Percentiles rank a stretch among this genome's conserved stretches.
phyloP scores from a whole-genome alignment of 208 protist species.

The Trypanosoma lewisi region DNA sequence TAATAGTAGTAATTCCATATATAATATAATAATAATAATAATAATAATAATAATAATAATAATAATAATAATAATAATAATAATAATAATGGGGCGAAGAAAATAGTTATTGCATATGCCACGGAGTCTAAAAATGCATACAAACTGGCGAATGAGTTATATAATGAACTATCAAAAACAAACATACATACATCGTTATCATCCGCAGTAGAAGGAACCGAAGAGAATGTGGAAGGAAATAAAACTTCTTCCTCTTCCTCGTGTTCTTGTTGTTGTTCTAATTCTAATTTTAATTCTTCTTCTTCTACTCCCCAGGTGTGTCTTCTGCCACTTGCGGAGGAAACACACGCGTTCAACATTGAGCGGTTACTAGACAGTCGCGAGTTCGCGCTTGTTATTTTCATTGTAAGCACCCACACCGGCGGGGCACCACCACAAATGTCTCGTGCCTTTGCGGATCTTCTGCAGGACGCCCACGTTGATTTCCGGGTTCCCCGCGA shows the following conservation, averaged over 20 bases:
- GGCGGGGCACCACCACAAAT: constrained; percentile 65
- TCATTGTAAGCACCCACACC: constrained; percentile 81
- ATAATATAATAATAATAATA: no score
- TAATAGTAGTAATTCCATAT: no score
- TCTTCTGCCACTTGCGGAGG: constrained; percentile 24
- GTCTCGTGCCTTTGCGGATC: constrained; percentile 54
- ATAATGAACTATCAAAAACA: no score
- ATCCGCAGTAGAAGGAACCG: no score
- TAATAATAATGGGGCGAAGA: constrained; percentile 23
- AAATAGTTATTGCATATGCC: constrained; percentile 71
- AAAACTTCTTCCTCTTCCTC: no score
- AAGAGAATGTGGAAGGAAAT: no score
- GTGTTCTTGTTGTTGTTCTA: neutral
- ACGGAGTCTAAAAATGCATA: constrained; percentile 56
- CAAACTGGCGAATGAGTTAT: constrained; percentile 65
- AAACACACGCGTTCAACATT: constrained; percentile 29
- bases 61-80: constrained; percentile 8
- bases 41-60: no score
- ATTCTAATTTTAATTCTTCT: neutral
- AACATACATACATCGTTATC: no score
- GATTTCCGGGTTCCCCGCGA: constrained; percentile 82
- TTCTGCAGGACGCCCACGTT: constrained; percentile 76
- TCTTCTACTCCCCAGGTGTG: constrained; percentile 6
- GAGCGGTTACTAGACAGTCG: constrained; percentile 50
- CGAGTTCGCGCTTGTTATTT: constrained; percentile 50